phyloP scores from a whole-genome alignment of 495 filamentous ascomycete genomes.

The Astrothelium subdiscretum region DNA sequence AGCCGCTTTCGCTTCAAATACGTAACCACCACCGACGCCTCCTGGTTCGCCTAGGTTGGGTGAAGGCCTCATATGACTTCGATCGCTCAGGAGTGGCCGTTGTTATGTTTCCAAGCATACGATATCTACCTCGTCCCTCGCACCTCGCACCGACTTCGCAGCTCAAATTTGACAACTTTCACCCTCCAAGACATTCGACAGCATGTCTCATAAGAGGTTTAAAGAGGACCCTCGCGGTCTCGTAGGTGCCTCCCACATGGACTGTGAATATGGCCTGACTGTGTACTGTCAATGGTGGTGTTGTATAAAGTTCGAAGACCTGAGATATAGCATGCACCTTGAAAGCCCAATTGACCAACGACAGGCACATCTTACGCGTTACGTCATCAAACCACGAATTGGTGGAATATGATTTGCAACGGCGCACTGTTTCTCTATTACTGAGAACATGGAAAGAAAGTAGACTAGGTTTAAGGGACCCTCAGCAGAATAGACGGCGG shows the following conservation, averaged over 20 bases:
- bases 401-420: too few species aligned
- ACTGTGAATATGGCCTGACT: background rate
- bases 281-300: background rate
- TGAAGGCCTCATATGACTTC: background rate
- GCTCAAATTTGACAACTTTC: background rate
- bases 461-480: too few species aligned
- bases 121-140: background rate
- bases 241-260: background rate
- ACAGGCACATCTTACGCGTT: too few species aligned
- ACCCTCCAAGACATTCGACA: background rate
- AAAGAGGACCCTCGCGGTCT: background rate
- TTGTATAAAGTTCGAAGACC: background rate
- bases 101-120: background rate
- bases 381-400: too few species aligned
- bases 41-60: background rate
- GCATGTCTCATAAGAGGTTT: background rate
- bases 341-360: background rate
- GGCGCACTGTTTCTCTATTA: too few species aligned
- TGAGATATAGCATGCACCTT: background rate
- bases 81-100: background rate
- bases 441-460: too few species aligned
- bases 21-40: too few species aligned
- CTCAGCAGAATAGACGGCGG: too few species aligned
- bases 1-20: too few species aligned
- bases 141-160: background rate